Evolutionary conservation across 2,329 filamentous ascomycete species (phyloP), one percentile per base, ranked within the genome.

Genomic region (Nemania diffusa): DNA sequence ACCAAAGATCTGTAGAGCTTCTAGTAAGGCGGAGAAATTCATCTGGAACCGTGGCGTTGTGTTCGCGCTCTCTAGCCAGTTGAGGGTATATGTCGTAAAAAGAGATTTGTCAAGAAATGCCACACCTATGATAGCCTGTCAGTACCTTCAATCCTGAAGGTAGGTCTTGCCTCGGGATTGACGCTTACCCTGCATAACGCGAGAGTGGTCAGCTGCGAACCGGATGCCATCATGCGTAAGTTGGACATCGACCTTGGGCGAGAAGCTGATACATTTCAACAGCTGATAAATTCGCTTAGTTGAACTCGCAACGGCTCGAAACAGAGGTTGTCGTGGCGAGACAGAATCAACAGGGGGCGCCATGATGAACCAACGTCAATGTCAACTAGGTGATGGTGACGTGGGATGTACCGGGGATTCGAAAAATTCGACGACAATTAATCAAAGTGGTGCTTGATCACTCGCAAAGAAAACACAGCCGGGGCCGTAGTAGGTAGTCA

Each of bases 1-100:
- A 57, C 93, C 93, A 75, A 99, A 97, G 57, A 99, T 98, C 76
- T 97, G 95, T 7, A 99, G 85, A 0, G 95, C 97, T 81, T 98
- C 96, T 60, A 99, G 88, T 2, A 99, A 87, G 20, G 95, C 92
- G 4, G 91, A 86, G 8, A 99, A 87, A 1, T 94, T 96, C 71
- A 98, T 91, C 77, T 97, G 91, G 77, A 99, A 99, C 58, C 87
- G 88, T 7, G 92, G 90, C 32, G 88, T 84, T 3, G 83, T 80
- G 4, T 81, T 81, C 22, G 82, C 80, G 15, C 80, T 77, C 11
- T 76, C 77, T 5, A 78, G 82, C 65, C 81, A 83, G 70, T 90
- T 90, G 78, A 93, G 91, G 22, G 84, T 88, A 79, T 94, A 99
- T 20, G 90, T 91, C 50, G 92, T 94, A 81, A 99, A 99, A 62